Conservation (phyloP, 257 asterid genomes). For the Ocimum tenuiflorum region DNA sequence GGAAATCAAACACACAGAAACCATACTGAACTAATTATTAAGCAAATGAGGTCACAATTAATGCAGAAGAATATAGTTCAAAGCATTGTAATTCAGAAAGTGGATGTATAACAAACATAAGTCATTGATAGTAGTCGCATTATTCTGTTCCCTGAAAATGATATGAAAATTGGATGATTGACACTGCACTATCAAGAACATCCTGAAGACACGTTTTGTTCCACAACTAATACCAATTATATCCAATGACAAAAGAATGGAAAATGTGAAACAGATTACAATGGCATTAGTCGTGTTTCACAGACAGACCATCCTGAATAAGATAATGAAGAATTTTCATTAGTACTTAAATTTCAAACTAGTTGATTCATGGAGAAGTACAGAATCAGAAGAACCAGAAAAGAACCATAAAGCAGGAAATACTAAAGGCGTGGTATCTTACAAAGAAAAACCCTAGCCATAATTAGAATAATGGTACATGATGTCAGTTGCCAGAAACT, state of each 20-base stretch:
- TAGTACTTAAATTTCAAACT: neutral
- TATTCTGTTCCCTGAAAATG: neutral
- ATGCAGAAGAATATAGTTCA: neutral
- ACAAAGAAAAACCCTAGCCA: neutral
- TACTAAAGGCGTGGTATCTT: slow-evolving; percentile 4
- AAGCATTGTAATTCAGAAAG: neutral
- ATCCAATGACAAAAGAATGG: neutral
- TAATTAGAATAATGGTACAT: neutral
- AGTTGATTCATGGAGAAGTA: neutral
- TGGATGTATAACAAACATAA: neutral
- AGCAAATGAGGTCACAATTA: neutral
- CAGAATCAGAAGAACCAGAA: neutral
- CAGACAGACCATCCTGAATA: neutral
- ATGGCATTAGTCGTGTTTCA: neutral
- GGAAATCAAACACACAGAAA: neutral
- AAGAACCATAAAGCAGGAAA: neutral
- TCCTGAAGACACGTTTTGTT: neutral
- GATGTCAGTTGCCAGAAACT: neutral
- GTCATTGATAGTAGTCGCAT: neutral
- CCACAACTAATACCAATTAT: slow-evolving; percentile 4
- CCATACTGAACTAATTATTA: neutral
- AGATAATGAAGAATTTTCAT: neutral
- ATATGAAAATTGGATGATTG: neutral
- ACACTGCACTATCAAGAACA: neutral
- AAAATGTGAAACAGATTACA: neutral